Percentiles rank a stretch among this genome's conserved stretches.
phyloP scores from a whole-genome alignment of 257 asterid genomes.

The Fraxinus quadrangulata region DNA sequence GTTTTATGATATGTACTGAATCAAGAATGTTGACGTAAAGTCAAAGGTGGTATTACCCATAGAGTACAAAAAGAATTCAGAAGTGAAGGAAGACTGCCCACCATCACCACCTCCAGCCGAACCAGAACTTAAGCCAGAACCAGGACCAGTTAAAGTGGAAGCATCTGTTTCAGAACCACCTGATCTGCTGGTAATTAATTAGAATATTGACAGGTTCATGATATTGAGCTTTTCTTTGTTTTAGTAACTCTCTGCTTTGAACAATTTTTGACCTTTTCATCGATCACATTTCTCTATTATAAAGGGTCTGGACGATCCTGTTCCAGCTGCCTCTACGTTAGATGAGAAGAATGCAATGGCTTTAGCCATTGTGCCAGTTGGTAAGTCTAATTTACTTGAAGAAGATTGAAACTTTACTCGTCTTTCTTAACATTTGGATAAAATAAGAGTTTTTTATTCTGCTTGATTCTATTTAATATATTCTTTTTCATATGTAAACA shows the following conservation, averaged over 20 bases:
- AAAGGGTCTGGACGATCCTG: slow-evolving; percentile 70
- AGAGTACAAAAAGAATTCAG: slow-evolving; percentile 70
- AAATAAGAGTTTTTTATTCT: not conserved
- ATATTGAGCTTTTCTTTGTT: not conserved
- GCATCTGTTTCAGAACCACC: slow-evolving; percentile 56
- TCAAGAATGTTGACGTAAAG: slow-evolving; percentile 58
- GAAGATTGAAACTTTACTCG: not conserved
- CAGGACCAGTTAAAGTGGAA: slow-evolving; percentile 63
- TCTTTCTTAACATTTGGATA: not conserved
- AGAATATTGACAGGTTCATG: not conserved
- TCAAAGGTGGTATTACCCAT: slow-evolving; percentile 73
- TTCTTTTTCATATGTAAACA: not conserved
- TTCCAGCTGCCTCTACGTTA: slow-evolving; percentile 74
- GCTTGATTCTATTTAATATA: not conserved
- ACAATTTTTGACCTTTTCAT: slow-evolving; percentile 8
- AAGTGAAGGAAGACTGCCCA: slow-evolving; percentile 55
- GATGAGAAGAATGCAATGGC: slow-evolving; percentile 92
- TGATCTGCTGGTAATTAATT: slow-evolving; percentile 68
- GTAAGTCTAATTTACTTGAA: slow-evolving; percentile 40
- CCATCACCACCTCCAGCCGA: slow-evolving; percentile 57
- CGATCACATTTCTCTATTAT: slow-evolving; percentile 24
- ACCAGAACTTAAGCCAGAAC: slow-evolving; percentile 29
- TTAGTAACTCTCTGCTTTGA: not conserved
- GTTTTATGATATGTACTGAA: not conserved
- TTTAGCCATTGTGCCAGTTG: slow-evolving; percentile 86